Evolutionary conservation across 1,284 basidiomycete species (phyloP).

Genomic region (Ustilago cynodontis): DNA sequence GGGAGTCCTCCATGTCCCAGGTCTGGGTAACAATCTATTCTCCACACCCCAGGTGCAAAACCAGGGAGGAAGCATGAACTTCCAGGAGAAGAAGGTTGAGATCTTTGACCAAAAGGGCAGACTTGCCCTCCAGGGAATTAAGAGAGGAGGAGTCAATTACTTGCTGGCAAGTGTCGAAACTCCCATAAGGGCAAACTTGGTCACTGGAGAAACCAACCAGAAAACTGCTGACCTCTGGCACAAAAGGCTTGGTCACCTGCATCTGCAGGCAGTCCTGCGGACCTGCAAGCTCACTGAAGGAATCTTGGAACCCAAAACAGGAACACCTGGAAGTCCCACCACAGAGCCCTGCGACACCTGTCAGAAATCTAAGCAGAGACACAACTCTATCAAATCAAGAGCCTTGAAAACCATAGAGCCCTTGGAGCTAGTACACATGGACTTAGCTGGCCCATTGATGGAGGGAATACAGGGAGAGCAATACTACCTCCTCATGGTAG

Average conservation of each 20-base stretch:
- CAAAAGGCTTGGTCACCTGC: slow-evolving; percentile 1
- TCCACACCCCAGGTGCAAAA: too few relatives aligned
- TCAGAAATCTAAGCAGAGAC: background rate
- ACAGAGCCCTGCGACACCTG: background rate
- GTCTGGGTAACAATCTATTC: too few relatives aligned
- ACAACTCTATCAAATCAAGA: background rate
- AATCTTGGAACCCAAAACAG: background rate
- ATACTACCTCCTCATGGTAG: slow-evolving; percentile 2
- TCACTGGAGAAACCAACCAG: background rate
- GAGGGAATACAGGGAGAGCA: background rate
- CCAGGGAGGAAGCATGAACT: too few relatives aligned
- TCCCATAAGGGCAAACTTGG: background rate
- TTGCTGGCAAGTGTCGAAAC: background rate
- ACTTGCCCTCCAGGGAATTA: too few relatives aligned
- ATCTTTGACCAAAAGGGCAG: too few relatives aligned
- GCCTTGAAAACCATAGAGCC: background rate
- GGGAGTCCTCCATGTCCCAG: too few relatives aligned
- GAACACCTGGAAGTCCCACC: background rate
- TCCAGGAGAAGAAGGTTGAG: too few relatives aligned
- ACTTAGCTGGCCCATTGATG: background rate
- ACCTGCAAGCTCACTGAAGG: background rate
- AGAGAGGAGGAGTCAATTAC: slow-evolving; percentile 1
- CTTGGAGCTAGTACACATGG: background rate
- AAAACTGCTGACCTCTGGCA: background rate
- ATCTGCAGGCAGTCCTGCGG: background rate